A percentile compares a stretch with the other conserved stretches of the same genome.
These are phyloP conservation scores for Aspergillus kassunensis DNA, from an alignment of 495 filamentous ascomycete species.

Conservation along the genomic window DNA sequence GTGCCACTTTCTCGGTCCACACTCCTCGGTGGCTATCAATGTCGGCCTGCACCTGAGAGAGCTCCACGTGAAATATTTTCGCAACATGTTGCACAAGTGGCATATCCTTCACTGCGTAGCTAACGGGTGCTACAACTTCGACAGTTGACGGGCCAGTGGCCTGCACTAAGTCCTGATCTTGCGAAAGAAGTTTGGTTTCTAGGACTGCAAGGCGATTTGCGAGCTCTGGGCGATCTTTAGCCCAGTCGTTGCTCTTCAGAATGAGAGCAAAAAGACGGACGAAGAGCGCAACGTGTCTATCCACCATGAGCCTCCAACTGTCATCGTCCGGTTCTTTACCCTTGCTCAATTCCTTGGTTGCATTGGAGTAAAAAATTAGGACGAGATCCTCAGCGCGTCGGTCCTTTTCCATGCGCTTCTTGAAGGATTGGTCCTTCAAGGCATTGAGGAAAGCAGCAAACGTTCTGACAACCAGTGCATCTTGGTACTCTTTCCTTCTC, in stretches of 20 bases:
- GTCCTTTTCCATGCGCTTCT: slow-evolving; percentile 84
- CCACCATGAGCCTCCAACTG: slow-evolving; percentile 87
- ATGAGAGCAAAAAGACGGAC: slow-evolving; percentile 79
- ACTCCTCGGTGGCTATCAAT: slow-evolving; percentile 71
- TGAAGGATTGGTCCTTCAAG: slow-evolving; percentile 67
- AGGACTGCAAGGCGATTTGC: slow-evolving; percentile 71
- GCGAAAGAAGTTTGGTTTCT: slow-evolving; percentile 90
- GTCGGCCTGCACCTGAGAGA: slow-evolving; percentile 74
- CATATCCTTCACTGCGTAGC: slow-evolving; percentile 96
- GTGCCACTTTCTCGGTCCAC: slow-evolving; percentile 89
- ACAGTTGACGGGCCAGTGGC: slow-evolving; percentile 55
- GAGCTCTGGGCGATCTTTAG: slow-evolving; percentile 76
- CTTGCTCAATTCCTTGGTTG: slow-evolving; percentile 79
- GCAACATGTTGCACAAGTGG: slow-evolving; percentile 81
- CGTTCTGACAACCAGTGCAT: slow-evolving; percentile 69
- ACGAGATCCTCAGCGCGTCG: slow-evolving; percentile 85
- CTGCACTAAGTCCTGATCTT: slow-evolving; percentile 80
- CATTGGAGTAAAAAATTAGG: slow-evolving; percentile 85
- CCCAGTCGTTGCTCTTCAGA: slow-evolving; percentile 75
- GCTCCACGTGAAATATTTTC: slow-evolving; percentile 74
- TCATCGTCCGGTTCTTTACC: slow-evolving; percentile 81
- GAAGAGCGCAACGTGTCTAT: slow-evolving; percentile 92
- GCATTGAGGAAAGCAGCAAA: slow-evolving; percentile 79
- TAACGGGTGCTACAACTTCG: slow-evolving; percentile 75
- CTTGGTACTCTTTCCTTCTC: slow-evolving; percentile 72